phyloP scores from a whole-genome alignment of 495 filamentous ascomycete species.

The Cryomyces minteri region DNA sequence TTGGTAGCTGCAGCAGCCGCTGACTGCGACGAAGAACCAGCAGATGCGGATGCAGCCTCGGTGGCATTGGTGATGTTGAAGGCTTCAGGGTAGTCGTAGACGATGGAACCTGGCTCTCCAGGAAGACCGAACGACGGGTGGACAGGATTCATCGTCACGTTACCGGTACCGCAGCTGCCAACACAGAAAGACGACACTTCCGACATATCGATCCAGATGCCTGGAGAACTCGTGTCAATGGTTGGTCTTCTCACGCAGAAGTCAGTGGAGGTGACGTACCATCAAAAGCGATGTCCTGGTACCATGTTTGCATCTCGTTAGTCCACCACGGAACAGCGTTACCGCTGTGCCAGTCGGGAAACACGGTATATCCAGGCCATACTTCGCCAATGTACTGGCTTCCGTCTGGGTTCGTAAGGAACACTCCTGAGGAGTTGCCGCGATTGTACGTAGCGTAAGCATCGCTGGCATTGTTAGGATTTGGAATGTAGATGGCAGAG shows the following conservation, averaged over 20 bases:
- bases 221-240: too few relatives aligned
- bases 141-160: slow-evolving; percentile 49
- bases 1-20: slow-evolving; percentile 16
- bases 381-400: slow-evolving; percentile 44
- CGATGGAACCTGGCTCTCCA: slow-evolving; percentile 1
- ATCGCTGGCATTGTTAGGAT: slow-evolving; percentile 52
- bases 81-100: slow-evolving; percentile 41
- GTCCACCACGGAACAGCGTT: slow-evolving; percentile 51
- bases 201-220: slow-evolving; percentile 45
- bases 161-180: slow-evolving; percentile 54
- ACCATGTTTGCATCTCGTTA: slow-evolving; percentile 31
- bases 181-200: slow-evolving; percentile 67
- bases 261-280: slow-evolving; percentile 1
- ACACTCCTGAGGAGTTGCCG: slow-evolving; percentile 42
- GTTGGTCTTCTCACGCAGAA: too few relatives aligned
- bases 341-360: slow-evolving; percentile 39
- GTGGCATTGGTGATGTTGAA: slow-evolving; percentile 53
- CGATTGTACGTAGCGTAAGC: slow-evolving; percentile 49
- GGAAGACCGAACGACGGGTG: slow-evolving; percentile 50
- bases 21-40: slow-evolving; percentile 31
- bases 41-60: slow-evolving; percentile 42
- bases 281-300: slow-evolving; percentile 6
- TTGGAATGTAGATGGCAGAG: slow-evolving; percentile 57
- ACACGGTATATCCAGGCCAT: slow-evolving; percentile 47
- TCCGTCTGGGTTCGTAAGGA: slow-evolving; percentile 44